Evolutionary conservation across 305 asterid species (phyloP).

Genomic region (Solanum chacoense): DNA sequence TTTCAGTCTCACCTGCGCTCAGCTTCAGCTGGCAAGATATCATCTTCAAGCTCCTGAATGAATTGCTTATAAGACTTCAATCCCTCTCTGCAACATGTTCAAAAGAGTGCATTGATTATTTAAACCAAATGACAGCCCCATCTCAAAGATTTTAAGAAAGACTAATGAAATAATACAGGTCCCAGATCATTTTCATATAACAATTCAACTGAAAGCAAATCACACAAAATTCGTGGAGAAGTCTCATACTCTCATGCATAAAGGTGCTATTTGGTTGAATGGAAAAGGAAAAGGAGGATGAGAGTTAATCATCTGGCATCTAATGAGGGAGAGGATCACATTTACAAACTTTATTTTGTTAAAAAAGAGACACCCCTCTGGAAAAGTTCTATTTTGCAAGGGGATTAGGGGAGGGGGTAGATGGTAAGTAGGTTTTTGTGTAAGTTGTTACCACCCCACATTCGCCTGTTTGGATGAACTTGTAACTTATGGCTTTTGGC

Average conservation of each 20-base stretch:
- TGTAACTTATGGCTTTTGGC: neutral
- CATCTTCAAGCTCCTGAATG: constrained; percentile 99
- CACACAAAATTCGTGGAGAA: neutral
- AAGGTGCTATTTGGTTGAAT: neutral
- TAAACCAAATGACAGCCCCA: neutral
- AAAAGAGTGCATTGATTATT: neutral
- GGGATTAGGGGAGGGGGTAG: neutral
- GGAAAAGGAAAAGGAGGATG: neutral
- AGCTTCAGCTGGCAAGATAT: constrained; percentile 91
- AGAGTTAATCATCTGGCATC: neutral
- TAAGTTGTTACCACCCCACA: neutral
- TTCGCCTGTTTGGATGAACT: neutral
- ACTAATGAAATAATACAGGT: neutral
- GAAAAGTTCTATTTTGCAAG: neutral
- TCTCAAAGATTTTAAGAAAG: neutral
- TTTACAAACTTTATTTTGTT: neutral
- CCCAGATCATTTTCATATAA: neutral
- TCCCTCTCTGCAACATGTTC: constrained; percentile 63
- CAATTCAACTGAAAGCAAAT: neutral
- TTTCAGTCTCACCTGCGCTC: constrained; percentile 69
- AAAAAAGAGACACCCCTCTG: neutral
- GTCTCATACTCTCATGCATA: neutral
- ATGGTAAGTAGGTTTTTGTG: neutral
- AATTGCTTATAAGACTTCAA: constrained; percentile 99
- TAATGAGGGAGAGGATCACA: neutral